These are phyloP conservation scores for Kalmusia sp. DNA, from an alignment of 2,329 filamentous ascomycete genomes.

Conservation along the genomic window DNA sequence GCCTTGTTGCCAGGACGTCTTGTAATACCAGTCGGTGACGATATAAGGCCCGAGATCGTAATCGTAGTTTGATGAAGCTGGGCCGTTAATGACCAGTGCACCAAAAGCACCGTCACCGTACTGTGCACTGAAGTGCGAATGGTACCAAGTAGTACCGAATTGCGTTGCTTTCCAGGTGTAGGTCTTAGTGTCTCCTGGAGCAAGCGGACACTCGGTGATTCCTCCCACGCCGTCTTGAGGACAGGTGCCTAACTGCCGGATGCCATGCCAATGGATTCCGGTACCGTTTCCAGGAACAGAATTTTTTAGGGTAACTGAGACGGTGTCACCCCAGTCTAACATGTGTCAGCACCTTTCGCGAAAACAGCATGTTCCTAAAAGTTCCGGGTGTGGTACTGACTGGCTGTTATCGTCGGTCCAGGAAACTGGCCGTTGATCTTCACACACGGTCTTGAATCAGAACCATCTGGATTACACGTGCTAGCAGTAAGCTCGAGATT, in stretches of 20 bases:
- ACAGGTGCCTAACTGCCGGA: slow-evolving; percentile 54
- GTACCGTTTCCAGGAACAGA: slow-evolving; percentile 61
- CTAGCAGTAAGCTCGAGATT: slow-evolving; percentile 44
- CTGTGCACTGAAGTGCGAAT: slow-evolving; percentile 45
- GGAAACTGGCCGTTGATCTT: slow-evolving; percentile 32
- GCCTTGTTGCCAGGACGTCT: slow-evolving; percentile 28
- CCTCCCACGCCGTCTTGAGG: slow-evolving; percentile 63
- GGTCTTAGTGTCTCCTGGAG: slow-evolving; percentile 48
- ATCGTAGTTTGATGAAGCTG: slow-evolving; percentile 55
- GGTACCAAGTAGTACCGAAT: slow-evolving; percentile 35
- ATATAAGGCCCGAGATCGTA: slow-evolving; percentile 65
- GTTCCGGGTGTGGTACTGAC: slow-evolving; percentile 45
- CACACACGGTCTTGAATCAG: slow-evolving; percentile 20
- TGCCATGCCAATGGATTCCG: slow-evolving; percentile 66
- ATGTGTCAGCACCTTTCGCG: slow-evolving; percentile 13
- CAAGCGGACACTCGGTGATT: slow-evolving; percentile 60
- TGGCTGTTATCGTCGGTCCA: slow-evolving; percentile 27
- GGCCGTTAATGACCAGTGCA: slow-evolving; percentile 48
- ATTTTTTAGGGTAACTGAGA: slow-evolving; percentile 56
- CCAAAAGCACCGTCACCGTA: slow-evolving; percentile 51
- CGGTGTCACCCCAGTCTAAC: slow-evolving; percentile 31
- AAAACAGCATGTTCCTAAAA: too few relatives aligned
- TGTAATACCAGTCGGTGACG: slow-evolving; percentile 67
- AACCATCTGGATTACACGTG: slow-evolving; percentile 38
- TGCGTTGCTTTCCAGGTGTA: slow-evolving; percentile 32